phyloP scores from a whole-genome alignment of 1,284 basidiomycete species.

The Austroboletus rostrupii region DNA sequence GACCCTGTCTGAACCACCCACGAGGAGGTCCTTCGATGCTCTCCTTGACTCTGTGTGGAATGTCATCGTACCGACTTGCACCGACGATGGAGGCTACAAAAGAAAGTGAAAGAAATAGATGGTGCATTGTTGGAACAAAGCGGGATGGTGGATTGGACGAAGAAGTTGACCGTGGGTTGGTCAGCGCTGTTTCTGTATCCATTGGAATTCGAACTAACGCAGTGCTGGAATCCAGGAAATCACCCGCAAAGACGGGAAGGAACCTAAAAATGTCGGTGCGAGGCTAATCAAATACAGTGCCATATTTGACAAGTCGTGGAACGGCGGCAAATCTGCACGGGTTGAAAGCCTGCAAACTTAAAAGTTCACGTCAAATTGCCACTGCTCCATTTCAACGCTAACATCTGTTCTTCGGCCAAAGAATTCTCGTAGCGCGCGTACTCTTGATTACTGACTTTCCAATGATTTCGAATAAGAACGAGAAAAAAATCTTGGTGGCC shows the following conservation, averaged over 20 bases:
- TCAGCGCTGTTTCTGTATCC: too few relatives aligned
- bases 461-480: conserved; percentile 56
- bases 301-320: too few relatives aligned
- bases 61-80: background rate
- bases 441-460: conserved; percentile 61
- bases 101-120: conserved; percentile 30
- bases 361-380: too few relatives aligned
- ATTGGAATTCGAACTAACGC: too few relatives aligned
- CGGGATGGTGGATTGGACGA: too few relatives aligned
- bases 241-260: too few relatives aligned
- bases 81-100: conserved; percentile 40
- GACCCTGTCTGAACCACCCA: conserved; percentile 15
- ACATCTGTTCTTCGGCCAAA: conserved; percentile 61
- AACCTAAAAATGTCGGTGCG: too few relatives aligned
- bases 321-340: too few relatives aligned
- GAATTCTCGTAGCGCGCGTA: conserved; percentile 68
- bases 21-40: conserved; percentile 16
- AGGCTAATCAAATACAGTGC: too few relatives aligned
- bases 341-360: too few relatives aligned
- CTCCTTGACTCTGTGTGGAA: conserved; percentile 20
- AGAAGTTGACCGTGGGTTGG: too few relatives aligned
- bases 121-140: background rate
- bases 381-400: conserved; percentile 33
- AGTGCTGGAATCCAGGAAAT: too few relatives aligned
- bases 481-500: conserved; percentile 40